Conservation (phyloP, 2,329 filamentous ascomycete genomes). For the Trichoderma pleuroti region DNA sequence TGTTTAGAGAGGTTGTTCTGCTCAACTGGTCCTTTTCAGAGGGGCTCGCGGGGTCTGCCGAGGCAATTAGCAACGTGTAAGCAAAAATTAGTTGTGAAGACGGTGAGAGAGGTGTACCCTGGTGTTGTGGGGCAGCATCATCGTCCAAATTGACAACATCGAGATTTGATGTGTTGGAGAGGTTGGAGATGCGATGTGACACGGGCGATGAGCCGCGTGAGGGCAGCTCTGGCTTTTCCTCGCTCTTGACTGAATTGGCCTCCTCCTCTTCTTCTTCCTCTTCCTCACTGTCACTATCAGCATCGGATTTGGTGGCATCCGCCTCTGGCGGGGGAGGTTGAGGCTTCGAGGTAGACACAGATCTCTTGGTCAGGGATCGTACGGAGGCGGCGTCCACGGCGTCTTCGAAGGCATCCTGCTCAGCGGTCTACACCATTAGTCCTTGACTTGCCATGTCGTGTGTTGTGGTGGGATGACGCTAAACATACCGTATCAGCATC, state of each 20-base stretch:
- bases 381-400: constrained; percentile 63
- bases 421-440: constrained; percentile 29
- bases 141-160: constrained; percentile 67
- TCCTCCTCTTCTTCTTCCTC: constrained; percentile 2
- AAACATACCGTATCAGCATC: constrained; percentile 30
- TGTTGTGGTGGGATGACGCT: constrained; percentile 16
- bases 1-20: constrained; percentile 62
- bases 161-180: constrained; percentile 47
- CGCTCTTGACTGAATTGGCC: constrained; percentile 22
- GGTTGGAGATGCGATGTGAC: constrained; percentile 45
- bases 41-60: constrained; percentile 32
- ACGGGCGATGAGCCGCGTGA: constrained; percentile 36
- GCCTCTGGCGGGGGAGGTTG: constrained; percentile 20
- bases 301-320: constrained; percentile 21
- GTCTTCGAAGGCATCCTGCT: constrained; percentile 67
- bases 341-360: constrained; percentile 34
- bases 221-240: constrained; percentile 23
- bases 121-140: constrained; percentile 39
- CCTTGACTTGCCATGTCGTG: constrained; percentile 9
- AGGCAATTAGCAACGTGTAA: constrained; percentile 21
- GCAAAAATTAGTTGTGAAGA: neutral
- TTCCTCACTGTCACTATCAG: constrained; percentile 20
- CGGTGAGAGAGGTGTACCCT: constrained; percentile 30
- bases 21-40: constrained; percentile 40
- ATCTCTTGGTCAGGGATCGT: constrained; percentile 59